These are phyloP conservation scores for Fusarium lateritium DNA, from an alignment of 2,329 filamentous ascomycete species.

Conservation along the genomic window DNA sequence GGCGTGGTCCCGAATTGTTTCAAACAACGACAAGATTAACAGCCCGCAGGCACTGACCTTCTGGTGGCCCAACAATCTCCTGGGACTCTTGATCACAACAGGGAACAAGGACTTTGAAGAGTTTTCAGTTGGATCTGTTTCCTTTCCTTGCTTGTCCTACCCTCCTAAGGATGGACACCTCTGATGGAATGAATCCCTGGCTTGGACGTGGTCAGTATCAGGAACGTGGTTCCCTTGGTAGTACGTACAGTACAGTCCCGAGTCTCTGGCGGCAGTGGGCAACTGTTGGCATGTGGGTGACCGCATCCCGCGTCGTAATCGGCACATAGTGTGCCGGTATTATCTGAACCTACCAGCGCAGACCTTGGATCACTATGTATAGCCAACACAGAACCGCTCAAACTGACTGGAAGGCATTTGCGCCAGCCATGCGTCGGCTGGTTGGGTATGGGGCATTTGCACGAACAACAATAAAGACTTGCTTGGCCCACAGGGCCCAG, in stretches of 20 bases:
- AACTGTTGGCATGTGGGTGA: conserved; percentile 45
- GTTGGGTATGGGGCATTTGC: conserved; percentile 21
- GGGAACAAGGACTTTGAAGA: conserved; percentile 27
- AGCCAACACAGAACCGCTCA: too few relatives aligned
- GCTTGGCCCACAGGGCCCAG: conserved; percentile 3
- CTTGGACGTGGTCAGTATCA: conserved; percentile 18
- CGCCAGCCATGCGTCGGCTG: not conserved
- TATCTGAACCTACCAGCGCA: conserved; percentile 1
- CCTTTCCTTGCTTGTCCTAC: conserved; percentile 10
- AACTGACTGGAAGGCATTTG: too few relatives aligned
- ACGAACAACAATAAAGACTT: conserved; percentile 18
- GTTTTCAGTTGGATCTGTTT: conserved; percentile 16
- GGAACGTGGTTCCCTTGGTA: conserved; percentile 40
- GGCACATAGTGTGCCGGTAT: conserved; percentile 15
- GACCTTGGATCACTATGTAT: not conserved
- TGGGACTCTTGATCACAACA: conserved; percentile 14
- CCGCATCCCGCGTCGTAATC: conserved; percentile 34
- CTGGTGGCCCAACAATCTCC: conserved; percentile 18
- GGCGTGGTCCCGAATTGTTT: conserved; percentile 22
- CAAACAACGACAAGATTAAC: conserved; percentile 7
- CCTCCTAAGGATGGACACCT: not conserved
- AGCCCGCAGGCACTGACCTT: conserved; percentile 32
- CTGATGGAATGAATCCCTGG: conserved; percentile 2
- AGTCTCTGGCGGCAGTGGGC: conserved; percentile 35
- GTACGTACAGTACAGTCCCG: conserved; percentile 21